These are phyloP conservation scores for Tuber umbilicatum DNA, from an alignment of 495 filamentous ascomycete species.

Conservation along the genomic window DNA sequence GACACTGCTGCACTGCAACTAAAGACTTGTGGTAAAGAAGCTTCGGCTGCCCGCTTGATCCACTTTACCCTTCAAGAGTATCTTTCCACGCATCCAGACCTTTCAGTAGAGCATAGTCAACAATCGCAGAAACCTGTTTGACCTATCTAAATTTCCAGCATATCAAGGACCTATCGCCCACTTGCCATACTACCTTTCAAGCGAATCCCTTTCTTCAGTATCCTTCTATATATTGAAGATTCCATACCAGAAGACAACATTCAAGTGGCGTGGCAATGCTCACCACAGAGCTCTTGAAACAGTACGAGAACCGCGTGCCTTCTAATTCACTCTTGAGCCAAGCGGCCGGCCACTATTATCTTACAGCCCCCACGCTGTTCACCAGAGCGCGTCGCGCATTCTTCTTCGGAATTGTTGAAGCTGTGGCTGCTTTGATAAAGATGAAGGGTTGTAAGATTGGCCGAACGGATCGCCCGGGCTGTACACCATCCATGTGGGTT, in stretches of 20 bases:
- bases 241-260: not conserved
- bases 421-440: not conserved
- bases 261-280: not conserved
- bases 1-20: not conserved
- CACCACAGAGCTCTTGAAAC: not conserved
- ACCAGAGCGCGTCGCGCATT: not conserved
- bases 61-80: not conserved
- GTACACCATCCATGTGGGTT: too few relatives aligned
- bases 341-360: not conserved
- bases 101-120: not conserved
- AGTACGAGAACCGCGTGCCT: not conserved
- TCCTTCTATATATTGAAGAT: not conserved
- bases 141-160: constrained; percentile 1
- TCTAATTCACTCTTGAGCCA: not conserved
- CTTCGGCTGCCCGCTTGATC: not conserved
- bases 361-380: not conserved
- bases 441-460: not conserved
- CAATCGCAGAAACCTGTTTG: constrained; percentile 2
- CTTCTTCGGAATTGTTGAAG: not conserved
- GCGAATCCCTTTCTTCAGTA: not conserved
- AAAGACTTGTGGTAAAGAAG: not conserved
- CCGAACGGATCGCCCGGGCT: not conserved
- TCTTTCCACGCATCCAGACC: not conserved
- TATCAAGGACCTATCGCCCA: not conserved
- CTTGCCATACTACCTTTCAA: not conserved